A percentile compares a stretch with the other conserved stretches of the same genome.
phyloP scores from a whole-genome alignment of 2,329 filamentous ascomycete genomes.

The Bretziella fagacearum region DNA sequence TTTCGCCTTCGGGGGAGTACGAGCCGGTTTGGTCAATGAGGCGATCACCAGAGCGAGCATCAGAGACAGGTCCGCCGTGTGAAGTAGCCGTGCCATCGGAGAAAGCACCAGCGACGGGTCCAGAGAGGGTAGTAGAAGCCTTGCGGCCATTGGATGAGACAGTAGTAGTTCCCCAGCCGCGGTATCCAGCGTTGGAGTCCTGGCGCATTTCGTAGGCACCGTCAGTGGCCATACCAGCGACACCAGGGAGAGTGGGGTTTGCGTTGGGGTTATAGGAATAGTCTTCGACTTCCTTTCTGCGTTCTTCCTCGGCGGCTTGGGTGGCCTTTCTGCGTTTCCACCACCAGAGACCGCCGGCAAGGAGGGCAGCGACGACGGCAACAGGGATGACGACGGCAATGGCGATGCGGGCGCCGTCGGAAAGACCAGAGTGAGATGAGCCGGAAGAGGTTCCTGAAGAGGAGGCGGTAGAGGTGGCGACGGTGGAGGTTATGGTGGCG shows the following conservation, averaged over 20 bases:
- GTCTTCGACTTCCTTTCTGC: conserved; percentile 91
- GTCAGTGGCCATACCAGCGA: conserved; percentile 29
- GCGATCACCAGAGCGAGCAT: conserved; percentile 52
- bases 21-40: conserved; percentile 33
- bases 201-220: conserved; percentile 60
- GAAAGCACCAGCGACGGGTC: conserved; percentile 46
- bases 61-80: conserved; percentile 48
- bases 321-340: conserved; percentile 81
- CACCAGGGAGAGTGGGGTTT: conserved; percentile 55
- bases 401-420: conserved; percentile 57
- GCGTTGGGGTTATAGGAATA: conserved; percentile 97
- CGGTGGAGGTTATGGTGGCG: conserved; percentile 3
- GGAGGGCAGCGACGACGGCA: conserved; percentile 65
- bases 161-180: conserved; percentile 76
- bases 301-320: conserved; percentile 70
- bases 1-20: conserved; percentile 56
- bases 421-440: conserved; percentile 29
- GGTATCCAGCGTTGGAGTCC: conserved; percentile 62
- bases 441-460: conserved; percentile 18
- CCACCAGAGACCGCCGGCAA: conserved; percentile 60
- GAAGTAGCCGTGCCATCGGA: conserved; percentile 50
- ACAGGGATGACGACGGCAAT: conserved; percentile 91
- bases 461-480: conserved; percentile 18
- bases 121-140: conserved; percentile 75
- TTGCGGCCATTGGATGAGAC: conserved; percentile 53